These are phyloP conservation scores for Neurospora sp. DNA, from an alignment of 495 filamentous ascomycete species.

Conservation along the genomic window DNA sequence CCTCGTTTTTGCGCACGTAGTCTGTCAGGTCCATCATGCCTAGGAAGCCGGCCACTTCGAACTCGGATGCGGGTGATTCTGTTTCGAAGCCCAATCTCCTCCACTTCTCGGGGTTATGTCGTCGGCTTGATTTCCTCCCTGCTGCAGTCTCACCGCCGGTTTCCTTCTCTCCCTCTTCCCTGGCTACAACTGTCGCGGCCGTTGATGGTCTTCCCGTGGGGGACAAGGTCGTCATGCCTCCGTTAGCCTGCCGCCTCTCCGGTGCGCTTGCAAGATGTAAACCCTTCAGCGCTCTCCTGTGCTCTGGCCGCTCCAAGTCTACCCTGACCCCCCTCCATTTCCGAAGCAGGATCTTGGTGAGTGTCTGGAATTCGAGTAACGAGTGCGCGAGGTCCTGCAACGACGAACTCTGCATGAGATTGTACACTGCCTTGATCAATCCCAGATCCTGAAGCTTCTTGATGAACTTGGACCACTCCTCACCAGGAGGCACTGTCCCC, in stretches of 20 bases:
- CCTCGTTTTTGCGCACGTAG: slow-evolving; percentile 82
- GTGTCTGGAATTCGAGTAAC: slow-evolving; percentile 83
- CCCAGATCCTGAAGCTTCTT: slow-evolving; percentile 87
- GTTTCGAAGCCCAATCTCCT: slow-evolving; percentile 83
- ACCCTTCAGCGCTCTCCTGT: slow-evolving; percentile 75
- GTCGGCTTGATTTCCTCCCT: slow-evolving; percentile 32
- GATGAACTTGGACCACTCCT: slow-evolving; percentile 94
- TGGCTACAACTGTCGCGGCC: neutral
- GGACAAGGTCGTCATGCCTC: slow-evolving; percentile 8
- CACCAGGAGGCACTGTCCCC: slow-evolving; percentile 30
- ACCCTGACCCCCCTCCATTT: slow-evolving; percentile 86
- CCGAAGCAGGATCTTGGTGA: slow-evolving; percentile 81
- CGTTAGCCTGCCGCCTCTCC: slow-evolving; percentile 36
- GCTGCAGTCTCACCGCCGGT: neutral
- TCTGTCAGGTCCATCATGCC: slow-evolving; percentile 98
- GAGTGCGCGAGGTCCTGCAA: slow-evolving; percentile 92
- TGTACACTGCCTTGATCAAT: slow-evolving; percentile 81
- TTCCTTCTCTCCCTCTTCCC: neutral
- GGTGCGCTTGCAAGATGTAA: slow-evolving; percentile 76
- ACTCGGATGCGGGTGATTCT: slow-evolving; percentile 76
- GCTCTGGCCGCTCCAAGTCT: slow-evolving; percentile 78
- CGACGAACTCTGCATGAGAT: slow-evolving; percentile 85
- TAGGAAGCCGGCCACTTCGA: slow-evolving; percentile 76
- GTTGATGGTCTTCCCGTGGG: slow-evolving; percentile 12
- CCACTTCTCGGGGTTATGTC: slow-evolving; percentile 90